A percentile compares a stretch with the other conserved stretches of the same genome.
These are phyloP conservation scores for Fusarium sp. DNA, from an alignment of 2,329 filamentous ascomycete genomes.

Conservation along the genomic window DNA sequence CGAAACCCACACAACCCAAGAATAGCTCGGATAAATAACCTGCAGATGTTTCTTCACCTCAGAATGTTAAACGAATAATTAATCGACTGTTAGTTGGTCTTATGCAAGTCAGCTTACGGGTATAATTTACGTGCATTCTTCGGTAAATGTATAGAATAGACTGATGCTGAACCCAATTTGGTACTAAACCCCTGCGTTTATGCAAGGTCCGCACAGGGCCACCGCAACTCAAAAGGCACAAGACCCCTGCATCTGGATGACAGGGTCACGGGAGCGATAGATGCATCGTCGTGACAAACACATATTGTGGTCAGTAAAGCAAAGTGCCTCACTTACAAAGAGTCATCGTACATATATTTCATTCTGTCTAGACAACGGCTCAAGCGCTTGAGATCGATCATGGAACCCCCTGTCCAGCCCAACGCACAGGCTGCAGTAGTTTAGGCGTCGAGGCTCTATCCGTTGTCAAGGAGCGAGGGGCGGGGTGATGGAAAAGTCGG, in stretches of 20 bases:
- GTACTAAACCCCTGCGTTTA: slow-evolving; percentile 28
- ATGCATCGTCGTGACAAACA: slow-evolving; percentile 21
- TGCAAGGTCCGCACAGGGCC: slow-evolving; percentile 30
- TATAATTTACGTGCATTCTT: slow-evolving; percentile 15
- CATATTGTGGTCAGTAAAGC: slow-evolving; percentile 2
- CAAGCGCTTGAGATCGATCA: slow-evolving; percentile 14
- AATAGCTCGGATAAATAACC: slow-evolving; percentile 2
- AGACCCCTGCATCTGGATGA: slow-evolving; percentile 27
- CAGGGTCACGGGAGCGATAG: slow-evolving; percentile 16
- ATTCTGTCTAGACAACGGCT: slow-evolving; percentile 28
- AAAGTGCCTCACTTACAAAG: slow-evolving; percentile 18
- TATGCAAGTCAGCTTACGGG: slow-evolving; percentile 15
- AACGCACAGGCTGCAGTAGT: slow-evolving; percentile 24
- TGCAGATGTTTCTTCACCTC: background rate
- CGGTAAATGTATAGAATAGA: background rate
- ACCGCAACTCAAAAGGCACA: slow-evolving; percentile 18
- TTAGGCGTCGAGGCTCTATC: slow-evolving; percentile 15
- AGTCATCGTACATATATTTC: slow-evolving; percentile 17
- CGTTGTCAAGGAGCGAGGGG: slow-evolving; percentile 24
- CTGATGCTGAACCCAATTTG: slow-evolving; percentile 35
- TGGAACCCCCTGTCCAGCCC: slow-evolving; percentile 21
- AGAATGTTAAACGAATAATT: background rate
- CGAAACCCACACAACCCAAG: background rate
- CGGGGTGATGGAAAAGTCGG: slow-evolving; percentile 10
- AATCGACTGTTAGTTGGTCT: background rate